phyloP scores from a whole-genome alignment of 805 yeast genomes.

The Kazachstania viticola region DNA sequence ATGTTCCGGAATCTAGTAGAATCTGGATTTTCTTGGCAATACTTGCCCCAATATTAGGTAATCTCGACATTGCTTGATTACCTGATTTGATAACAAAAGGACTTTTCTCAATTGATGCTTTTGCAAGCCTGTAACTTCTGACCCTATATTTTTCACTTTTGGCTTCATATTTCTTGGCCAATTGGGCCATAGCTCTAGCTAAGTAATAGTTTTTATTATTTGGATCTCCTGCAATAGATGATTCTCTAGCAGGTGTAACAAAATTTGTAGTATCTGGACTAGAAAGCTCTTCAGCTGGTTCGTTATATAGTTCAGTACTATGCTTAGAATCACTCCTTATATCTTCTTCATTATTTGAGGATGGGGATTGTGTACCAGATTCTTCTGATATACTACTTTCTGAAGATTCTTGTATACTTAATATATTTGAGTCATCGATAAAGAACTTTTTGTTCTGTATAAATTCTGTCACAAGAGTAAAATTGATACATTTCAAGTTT shows the following conservation, averaged over 20 bases:
- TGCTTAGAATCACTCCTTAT: not conserved
- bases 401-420: not conserved
- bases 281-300: not conserved
- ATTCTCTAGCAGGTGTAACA: no score
- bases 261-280: not conserved
- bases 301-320: not conserved
- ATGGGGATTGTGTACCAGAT: not conserved
- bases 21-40: constrained; percentile 23
- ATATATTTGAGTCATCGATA: constrained; percentile 1
- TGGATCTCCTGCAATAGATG: not conserved
- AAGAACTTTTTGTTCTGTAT: constrained; percentile 5
- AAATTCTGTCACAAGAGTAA: constrained; percentile 12
- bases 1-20: constrained; percentile 13
- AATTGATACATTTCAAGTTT: constrained; percentile 7
- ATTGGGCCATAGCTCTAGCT: constrained; percentile 6
- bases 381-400: not conserved
- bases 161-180: constrained; percentile 15
- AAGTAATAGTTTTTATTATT: not conserved
- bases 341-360: not conserved
- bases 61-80: constrained; percentile 14
- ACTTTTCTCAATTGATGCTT: constrained; percentile 12
- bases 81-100: constrained; percentile 16
- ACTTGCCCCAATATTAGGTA: constrained; percentile 19
- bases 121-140: constrained; percentile 21
- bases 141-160: constrained; percentile 21